Conservation (phyloP, 2,329 filamentous ascomycete genomes). For the Graphiopsis chlorocephala region DNA sequence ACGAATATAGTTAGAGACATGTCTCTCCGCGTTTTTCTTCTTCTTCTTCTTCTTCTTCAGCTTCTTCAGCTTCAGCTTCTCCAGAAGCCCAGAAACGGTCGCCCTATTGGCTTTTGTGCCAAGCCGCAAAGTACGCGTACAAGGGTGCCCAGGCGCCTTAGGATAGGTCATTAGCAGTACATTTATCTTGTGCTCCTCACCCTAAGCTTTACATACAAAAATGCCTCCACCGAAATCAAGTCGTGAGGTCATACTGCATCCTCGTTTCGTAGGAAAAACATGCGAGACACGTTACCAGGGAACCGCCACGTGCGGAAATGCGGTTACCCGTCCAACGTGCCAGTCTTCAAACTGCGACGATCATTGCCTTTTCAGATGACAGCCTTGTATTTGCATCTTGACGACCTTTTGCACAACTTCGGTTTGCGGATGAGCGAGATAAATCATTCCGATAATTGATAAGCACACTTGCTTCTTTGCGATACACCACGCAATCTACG, state of each 20-base stretch:
- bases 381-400: too few relatives aligned
- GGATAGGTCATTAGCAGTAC: neutral
- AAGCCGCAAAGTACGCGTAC: slow-evolving; percentile 5
- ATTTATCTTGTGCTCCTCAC: neutral
- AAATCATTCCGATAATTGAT: neutral
- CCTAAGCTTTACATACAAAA: neutral
- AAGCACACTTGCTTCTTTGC: neutral
- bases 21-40: neutral
- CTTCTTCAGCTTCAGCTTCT: too few relatives aligned
- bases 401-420: neutral
- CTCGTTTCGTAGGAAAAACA: neutral
- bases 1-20: neutral
- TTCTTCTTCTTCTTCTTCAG: neutral
- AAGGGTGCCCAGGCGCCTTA: neutral
- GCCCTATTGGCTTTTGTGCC: slow-evolving; percentile 4
- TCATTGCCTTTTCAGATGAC: neutral
- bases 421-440: neutral
- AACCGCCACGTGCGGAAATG: neutral
- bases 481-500: neutral
- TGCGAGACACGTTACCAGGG: neutral
- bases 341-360: neutral
- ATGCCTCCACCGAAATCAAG: neutral
- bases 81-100: too few relatives aligned
- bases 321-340: neutral
- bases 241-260: neutral